A percentile compares a stretch with the other conserved stretches of the same genome.
These are phyloP conservation scores for Globisporangium middletonii DNA, from an alignment of 352 stramenopile species.

Conservation along the genomic window DNA sequence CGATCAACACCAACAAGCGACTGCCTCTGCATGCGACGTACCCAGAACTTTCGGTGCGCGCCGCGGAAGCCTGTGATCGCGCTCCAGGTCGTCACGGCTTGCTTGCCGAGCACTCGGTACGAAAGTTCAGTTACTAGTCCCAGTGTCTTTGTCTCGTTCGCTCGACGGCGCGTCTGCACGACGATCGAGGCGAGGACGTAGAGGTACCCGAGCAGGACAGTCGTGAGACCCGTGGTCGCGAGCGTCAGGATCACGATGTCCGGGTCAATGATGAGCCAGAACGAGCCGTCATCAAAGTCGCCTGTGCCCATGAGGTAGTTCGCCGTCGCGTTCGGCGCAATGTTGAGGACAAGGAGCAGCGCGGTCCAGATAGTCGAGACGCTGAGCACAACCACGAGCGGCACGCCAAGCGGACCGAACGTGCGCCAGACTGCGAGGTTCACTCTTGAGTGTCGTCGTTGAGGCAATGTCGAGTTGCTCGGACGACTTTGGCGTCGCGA, in stretches of 20 bases:
- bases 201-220: slow-evolving; percentile 4
- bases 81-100: background rate
- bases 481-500: background rate
- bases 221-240: background rate
- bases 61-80: slow-evolving; percentile 2
- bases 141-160: background rate
- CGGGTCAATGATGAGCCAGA: slow-evolving; percentile 13
- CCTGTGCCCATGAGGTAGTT: slow-evolving; percentile 12
- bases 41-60: slow-evolving; percentile 5
- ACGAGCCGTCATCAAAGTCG: slow-evolving; percentile 10
- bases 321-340: slow-evolving; percentile 7
- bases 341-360: slow-evolving; percentile 9
- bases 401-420: background rate
- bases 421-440: background rate
- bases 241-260: background rate
- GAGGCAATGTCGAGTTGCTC: background rate
- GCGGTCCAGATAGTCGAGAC: slow-evolving; percentile 6
- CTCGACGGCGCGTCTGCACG: background rate
- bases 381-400: slow-evolving; percentile 6
- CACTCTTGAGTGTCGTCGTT: background rate
- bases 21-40: background rate
- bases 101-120: background rate
- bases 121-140: background rate
- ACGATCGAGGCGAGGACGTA: slow-evolving; percentile 1
- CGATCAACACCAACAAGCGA: too few species aligned